Percentiles rank a stretch among this genome's conserved stretches.
Conservation (phyloP, 1,139 yeast species). For the Lodderomyces margitis region DNA sequence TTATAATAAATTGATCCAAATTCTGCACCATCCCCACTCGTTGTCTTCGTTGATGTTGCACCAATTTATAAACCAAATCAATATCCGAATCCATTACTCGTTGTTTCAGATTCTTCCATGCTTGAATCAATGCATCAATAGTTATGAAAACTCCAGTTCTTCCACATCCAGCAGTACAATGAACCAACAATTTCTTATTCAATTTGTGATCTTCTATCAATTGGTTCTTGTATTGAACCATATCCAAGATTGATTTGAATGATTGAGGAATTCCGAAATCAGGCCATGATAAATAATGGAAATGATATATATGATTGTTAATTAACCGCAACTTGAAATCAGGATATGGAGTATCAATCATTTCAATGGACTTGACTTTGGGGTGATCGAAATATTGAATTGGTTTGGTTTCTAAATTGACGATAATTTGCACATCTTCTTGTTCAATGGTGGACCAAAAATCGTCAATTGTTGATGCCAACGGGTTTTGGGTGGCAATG, state of each 20-base stretch:
- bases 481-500: conserved; percentile 48
- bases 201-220: conserved; percentile 22
- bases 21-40: conserved; percentile 49
- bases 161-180: conserved; percentile 86
- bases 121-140: conserved; percentile 31
- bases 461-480: conserved; percentile 38
- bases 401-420: conserved; percentile 59
- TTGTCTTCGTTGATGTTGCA: conserved; percentile 43
- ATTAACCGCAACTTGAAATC: conserved; percentile 21
- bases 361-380: background rate
- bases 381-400: conserved; percentile 10
- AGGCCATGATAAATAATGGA: conserved; percentile 78
- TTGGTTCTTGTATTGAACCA: conserved; percentile 50
- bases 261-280: conserved; percentile 71
- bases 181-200: conserved; percentile 38
- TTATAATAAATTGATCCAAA: conserved; percentile 42
- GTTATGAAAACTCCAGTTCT: conserved; percentile 78
- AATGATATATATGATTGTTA: conserved; percentile 45
- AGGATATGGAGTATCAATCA: conserved; percentile 2
- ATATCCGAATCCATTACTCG: conserved; percentile 15
- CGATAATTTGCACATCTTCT: conserved; percentile 58
- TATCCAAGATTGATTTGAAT: conserved; percentile 49
- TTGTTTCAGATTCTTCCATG: conserved; percentile 13
- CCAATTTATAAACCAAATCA: conserved; percentile 53
- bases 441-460: conserved; percentile 49